Conservation (phyloP, 2,329 filamentous ascomycete species). For the Ophiostoma quercus region DNA sequence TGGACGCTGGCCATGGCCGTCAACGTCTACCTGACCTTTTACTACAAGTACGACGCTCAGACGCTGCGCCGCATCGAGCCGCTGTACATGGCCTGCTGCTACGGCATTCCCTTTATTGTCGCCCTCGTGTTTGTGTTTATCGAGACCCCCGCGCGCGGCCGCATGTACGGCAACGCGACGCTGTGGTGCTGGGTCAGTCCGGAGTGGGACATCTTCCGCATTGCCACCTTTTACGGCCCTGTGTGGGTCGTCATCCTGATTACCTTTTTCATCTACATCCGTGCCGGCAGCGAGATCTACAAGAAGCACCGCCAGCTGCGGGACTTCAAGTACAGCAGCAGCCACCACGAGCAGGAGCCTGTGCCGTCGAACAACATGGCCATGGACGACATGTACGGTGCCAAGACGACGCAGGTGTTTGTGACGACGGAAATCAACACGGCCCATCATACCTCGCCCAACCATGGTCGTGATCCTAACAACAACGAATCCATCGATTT, state of each 20-base stretch:
- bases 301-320: constrained; percentile 58
- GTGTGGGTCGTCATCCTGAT: constrained; percentile 60
- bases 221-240: constrained; percentile 69
- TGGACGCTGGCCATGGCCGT: constrained; percentile 79
- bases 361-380: constrained; percentile 25
- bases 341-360: constrained; percentile 39
- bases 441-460: background rate
- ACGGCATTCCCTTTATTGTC: constrained; percentile 66
- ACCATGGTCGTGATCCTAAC: background rate
- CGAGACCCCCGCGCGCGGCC: constrained; percentile 41
- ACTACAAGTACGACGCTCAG: constrained; percentile 62
- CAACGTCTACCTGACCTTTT: constrained; percentile 80
- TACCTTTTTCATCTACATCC: constrained; percentile 61
- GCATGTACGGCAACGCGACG: constrained; percentile 67
- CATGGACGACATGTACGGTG: constrained; percentile 43
- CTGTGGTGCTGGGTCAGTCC: constrained; percentile 75
- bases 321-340: constrained; percentile 51
- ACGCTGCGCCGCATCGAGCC: constrained; percentile 63
- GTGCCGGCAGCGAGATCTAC: constrained; percentile 63
- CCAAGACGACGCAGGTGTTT: constrained; percentile 60
- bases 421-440: constrained; percentile 49
- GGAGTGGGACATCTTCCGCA: constrained; percentile 65
- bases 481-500: constrained; percentile 33
- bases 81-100: constrained; percentile 64
- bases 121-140: constrained; percentile 65